Percentiles rank a stretch among this genome's conserved stretches.
Conservation (phyloP, 495 filamentous ascomycete species). For the Aspergillus egyptiacus region DNA sequence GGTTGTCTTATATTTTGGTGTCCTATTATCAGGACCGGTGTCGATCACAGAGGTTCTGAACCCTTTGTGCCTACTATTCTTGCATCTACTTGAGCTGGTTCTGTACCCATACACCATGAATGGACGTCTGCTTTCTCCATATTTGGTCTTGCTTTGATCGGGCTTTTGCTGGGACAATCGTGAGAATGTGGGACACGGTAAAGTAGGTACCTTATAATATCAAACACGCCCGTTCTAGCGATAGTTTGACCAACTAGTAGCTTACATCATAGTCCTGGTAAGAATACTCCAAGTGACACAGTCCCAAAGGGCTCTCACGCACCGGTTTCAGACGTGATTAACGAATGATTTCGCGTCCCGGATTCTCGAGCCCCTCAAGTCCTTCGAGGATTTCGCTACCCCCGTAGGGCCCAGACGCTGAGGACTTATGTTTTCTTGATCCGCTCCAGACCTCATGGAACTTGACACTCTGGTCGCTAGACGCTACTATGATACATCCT, state of each 20-base stretch:
- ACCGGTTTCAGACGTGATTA: conserved; percentile 3
- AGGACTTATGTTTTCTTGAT: conserved; percentile 48
- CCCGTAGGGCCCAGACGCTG: conserved; percentile 63
- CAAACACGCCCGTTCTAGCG: background rate
- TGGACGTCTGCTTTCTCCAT: background rate
- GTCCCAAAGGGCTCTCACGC: background rate
- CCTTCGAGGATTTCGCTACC: conserved; percentile 85
- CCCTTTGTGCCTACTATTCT: conserved; percentile 7
- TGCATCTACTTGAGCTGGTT: conserved; percentile 9
- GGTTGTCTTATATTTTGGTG: conserved; percentile 6
- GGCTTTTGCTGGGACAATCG: no score
- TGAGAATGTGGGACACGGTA: no score
- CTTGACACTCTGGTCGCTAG: conserved; percentile 89
- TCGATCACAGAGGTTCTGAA: background rate
- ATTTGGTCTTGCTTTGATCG: no score
- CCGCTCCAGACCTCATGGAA: conserved; percentile 93
- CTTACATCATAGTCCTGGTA: conserved; percentile 1
- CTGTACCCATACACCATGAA: conserved; percentile 8
- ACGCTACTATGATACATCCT: conserved; percentile 90
- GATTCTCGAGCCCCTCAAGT: conserved; percentile 77
- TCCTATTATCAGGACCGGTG: conserved; percentile 1
- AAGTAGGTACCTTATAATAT: background rate
- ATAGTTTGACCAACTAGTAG: conserved; percentile 1
- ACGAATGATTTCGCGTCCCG: conserved; percentile 48
- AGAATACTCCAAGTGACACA: background rate